A percentile compares a stretch with the other conserved stretches of the same genome.
Conservation (phyloP, 768 basidiomycete genomes). For the Mycena rebaudengoi region DNA sequence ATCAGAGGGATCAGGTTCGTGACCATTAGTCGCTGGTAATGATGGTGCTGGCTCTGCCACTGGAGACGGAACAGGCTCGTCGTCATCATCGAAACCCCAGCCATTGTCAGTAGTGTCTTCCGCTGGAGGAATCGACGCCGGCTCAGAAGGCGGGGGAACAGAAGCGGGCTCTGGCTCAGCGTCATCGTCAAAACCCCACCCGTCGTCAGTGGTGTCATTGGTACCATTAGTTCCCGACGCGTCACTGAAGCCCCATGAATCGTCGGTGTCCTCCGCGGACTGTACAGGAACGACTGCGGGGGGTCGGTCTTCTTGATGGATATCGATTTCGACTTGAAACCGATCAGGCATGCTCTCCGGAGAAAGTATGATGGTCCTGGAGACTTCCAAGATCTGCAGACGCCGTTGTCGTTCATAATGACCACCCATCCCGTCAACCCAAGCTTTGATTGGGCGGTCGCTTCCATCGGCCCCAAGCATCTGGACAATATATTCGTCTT, state of each 20-base stretch:
- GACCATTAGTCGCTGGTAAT: slow-evolving; percentile 19
- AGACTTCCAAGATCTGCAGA: slow-evolving; percentile 67
- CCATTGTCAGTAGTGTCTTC: slow-evolving; percentile 20
- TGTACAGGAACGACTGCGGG: slow-evolving; percentile 42
- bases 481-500: slow-evolving; percentile 59
- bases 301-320: slow-evolving; percentile 38
- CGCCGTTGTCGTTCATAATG: slow-evolving; percentile 87
- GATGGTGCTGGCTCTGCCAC: slow-evolving; percentile 21
- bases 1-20: slow-evolving; percentile 57
- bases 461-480: slow-evolving; percentile 57
- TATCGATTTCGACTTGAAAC: slow-evolving; percentile 52
- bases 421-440: slow-evolving; percentile 71
- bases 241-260: slow-evolving; percentile 64
- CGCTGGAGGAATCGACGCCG: slow-evolving; percentile 8
- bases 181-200: slow-evolving; percentile 66
- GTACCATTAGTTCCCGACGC: slow-evolving; percentile 37
- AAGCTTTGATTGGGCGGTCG: slow-evolving; percentile 67
- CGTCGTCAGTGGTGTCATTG: slow-evolving; percentile 47
- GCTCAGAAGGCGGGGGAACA: slow-evolving; percentile 18
- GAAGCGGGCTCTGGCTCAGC: slow-evolving; percentile 31
- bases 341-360: slow-evolving; percentile 46
- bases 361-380: slow-evolving; percentile 62
- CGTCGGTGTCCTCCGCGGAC: slow-evolving; percentile 41
- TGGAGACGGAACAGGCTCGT: background rate
- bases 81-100: slow-evolving; percentile 34